Conservation (phyloP, 2,329 filamentous ascomycete species). For the Pseudogymnoascus sp. region DNA sequence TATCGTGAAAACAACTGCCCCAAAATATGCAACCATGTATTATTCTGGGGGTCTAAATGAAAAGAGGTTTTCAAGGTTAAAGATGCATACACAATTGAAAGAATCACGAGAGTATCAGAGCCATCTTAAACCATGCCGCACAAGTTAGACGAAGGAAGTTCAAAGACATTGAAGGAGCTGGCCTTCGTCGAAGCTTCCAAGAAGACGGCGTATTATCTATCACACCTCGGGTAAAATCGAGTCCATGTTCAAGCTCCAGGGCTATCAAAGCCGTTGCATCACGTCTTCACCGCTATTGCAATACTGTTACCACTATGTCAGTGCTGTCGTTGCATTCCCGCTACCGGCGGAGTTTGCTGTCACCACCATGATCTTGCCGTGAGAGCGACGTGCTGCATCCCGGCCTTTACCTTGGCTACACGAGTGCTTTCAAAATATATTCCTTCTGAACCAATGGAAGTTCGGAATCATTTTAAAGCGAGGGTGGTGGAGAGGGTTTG, state of each 20-base stretch:
- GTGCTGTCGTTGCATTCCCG: background rate
- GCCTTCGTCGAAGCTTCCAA: background rate
- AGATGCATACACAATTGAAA: background rate
- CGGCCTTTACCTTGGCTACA: background rate
- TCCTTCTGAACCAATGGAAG: too few relatives aligned
- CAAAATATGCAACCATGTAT: background rate
- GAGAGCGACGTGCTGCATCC: background rate
- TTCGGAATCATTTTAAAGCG: too few relatives aligned
- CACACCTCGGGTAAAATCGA: background rate
- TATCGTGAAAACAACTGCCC: background rate
- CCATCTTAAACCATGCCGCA: background rate
- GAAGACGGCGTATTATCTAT: background rate
- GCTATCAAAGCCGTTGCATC: too few relatives aligned
- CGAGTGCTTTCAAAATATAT: background rate
- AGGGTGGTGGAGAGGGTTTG: background rate
- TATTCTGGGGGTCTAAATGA: too few relatives aligned
- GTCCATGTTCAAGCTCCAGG: background rate
- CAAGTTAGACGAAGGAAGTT: background rate
- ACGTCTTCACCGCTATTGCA: background rate
- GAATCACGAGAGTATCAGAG: background rate
- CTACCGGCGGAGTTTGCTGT: background rate
- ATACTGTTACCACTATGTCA: background rate
- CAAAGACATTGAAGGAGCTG: background rate
- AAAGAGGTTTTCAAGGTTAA: background rate
- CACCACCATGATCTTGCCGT: background rate